These are phyloP conservation scores for Gracilaria gracilis DNA, from an alignment of 23 red algal genomes.

Conservation along the genomic window DNA sequence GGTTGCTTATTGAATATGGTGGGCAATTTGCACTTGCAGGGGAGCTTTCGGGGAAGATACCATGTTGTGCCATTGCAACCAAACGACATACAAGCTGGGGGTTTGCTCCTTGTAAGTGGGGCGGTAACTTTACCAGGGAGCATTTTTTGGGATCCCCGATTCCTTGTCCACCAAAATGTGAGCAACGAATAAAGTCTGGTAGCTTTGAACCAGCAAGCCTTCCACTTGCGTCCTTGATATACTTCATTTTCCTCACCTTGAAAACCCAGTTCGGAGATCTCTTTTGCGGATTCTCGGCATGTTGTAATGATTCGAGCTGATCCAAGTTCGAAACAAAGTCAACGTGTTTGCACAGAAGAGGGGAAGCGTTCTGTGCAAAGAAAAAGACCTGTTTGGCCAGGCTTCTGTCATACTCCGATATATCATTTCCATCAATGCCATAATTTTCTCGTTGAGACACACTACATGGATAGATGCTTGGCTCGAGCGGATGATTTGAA, in stretches of 20 bases:
- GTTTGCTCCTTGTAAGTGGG: not conserved
- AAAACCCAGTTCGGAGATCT: not conserved
- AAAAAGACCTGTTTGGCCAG: conserved; percentile 22
- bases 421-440: not conserved
- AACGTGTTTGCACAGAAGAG: conserved; percentile 3
- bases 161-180: not conserved
- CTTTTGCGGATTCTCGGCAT: not conserved
- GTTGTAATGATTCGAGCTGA: not conserved
- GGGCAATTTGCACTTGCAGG: not conserved
- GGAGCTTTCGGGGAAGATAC: not conserved
- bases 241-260: not conserved
- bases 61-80: not conserved
- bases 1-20: not conserved
- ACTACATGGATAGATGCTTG: too few species aligned
- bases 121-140: not conserved
- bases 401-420: not conserved
- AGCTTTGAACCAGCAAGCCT: not conserved
- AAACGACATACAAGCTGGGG: not conserved
- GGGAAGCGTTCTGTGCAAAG: conserved; percentile 1
- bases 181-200: not conserved
- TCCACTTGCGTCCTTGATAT: not conserved
- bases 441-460: not conserved
- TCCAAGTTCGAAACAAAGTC: not conserved
- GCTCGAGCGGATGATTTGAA: too few species aligned
- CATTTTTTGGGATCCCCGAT: not conserved